A percentile compares a stretch with the other conserved stretches of the same genome.
Conservation (phyloP, 2,329 filamentous ascomycete genomes). For the Xylariaceae sp. region DNA sequence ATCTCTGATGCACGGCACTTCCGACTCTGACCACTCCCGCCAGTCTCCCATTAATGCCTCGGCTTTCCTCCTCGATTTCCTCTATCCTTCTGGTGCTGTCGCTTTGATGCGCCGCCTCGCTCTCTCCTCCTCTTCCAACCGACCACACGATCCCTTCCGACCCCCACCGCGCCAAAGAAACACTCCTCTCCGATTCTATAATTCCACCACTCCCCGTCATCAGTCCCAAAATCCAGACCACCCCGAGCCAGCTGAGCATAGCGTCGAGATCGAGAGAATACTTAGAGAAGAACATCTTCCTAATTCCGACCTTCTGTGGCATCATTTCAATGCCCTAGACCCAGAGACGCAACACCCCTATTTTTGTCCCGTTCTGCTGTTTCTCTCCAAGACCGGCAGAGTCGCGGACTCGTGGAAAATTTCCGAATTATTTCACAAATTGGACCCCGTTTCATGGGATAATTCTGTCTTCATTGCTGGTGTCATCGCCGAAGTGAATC, state of each 20-base stretch:
- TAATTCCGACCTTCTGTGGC: constrained; percentile 40
- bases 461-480: constrained; percentile 37
- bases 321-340: constrained; percentile 38
- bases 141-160: constrained; percentile 21
- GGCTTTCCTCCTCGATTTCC: constrained; percentile 51
- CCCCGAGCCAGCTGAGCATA: constrained; percentile 3
- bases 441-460: constrained; percentile 38
- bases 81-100: constrained; percentile 47
- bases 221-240: constrained; percentile 3
- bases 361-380: constrained; percentile 36
- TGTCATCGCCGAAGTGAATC: constrained; percentile 39
- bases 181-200: constrained; percentile 25
- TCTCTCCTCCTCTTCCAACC: constrained; percentile 14
- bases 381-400: constrained; percentile 42
- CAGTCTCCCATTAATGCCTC: constrained; percentile 39
- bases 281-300: constrained; percentile 17
- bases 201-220: constrained; percentile 20
- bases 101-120: constrained; percentile 38
- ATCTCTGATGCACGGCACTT: constrained; percentile 32
- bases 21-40: constrained; percentile 24
- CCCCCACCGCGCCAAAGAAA: constrained; percentile 25
- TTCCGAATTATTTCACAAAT: constrained; percentile 40
- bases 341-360: constrained; percentile 25
- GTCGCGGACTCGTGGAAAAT: constrained; percentile 43
- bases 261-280: constrained; percentile 17